Evolutionary conservation across 257 asterid genomes (phyloP).

Genomic region (Henckelia pumila): DNA sequence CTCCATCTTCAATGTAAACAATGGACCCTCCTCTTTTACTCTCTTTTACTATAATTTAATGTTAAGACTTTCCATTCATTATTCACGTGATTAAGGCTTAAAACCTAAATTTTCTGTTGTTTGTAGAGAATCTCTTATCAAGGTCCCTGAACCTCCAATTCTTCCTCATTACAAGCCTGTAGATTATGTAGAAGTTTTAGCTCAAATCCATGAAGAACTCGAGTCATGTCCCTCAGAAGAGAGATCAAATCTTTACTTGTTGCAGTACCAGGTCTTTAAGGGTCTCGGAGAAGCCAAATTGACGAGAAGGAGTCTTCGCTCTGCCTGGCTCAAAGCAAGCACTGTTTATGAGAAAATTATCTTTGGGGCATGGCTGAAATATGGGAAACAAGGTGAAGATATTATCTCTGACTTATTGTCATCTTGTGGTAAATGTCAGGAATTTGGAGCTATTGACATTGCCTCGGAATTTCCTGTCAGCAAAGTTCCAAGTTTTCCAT

Average conservation of each 20-base stretch:
- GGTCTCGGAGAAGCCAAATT: slow-evolving; percentile 90
- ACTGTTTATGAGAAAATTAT: slow-evolving; percentile 74
- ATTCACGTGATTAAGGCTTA: slow-evolving; percentile 15
- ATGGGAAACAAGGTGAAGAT: slow-evolving; percentile 87
- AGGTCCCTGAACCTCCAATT: slow-evolving; percentile 86
- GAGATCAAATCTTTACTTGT: slow-evolving; percentile 65
- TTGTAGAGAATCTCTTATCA: slow-evolving; percentile 87
- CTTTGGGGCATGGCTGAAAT: slow-evolving; percentile 92
- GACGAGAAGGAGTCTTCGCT: slow-evolving; percentile 89
- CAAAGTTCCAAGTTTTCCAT: slow-evolving; percentile 27
- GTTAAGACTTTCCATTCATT: slow-evolving; percentile 11
- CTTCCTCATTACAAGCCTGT: slow-evolving; percentile 86
- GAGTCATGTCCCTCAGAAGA: slow-evolving; percentile 69
- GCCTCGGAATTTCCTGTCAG: slow-evolving; percentile 62
- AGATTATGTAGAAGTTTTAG: slow-evolving; percentile 86
- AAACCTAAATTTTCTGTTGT: slow-evolving; percentile 20
- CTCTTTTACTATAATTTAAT: slow-evolving; percentile 1
- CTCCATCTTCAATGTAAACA: slow-evolving; percentile 79
- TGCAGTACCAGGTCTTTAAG: slow-evolving; percentile 92
- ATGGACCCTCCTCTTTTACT: slow-evolving; percentile 6
- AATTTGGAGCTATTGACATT: slow-evolving; percentile 65
- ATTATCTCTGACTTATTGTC: slow-evolving; percentile 67
- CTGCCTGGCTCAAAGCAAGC: slow-evolving; percentile 79
- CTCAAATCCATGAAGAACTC: slow-evolving; percentile 93
- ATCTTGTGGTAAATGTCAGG: slow-evolving; percentile 83